phyloP scores from a whole-genome alignment of 2,329 filamentous ascomycete genomes.

The Claviceps cyperi region DNA sequence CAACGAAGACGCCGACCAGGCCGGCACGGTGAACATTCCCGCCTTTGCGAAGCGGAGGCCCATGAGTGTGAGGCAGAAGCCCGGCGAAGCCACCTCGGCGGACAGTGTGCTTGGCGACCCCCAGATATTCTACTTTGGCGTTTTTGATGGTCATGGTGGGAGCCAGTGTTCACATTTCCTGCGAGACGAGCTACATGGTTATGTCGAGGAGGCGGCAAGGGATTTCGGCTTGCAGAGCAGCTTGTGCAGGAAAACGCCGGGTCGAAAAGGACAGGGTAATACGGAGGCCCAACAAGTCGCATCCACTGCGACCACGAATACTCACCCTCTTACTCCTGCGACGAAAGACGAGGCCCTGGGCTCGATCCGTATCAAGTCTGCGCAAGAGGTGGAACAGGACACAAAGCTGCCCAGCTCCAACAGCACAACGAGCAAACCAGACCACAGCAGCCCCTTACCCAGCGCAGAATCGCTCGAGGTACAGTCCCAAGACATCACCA shows the following conservation, averaged over 20 bases:
- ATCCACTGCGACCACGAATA: too few relatives aligned
- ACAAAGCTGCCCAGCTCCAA: slow-evolving; percentile 20
- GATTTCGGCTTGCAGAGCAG: slow-evolving; percentile 69
- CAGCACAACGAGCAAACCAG: slow-evolving; percentile 19
- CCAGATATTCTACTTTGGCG: slow-evolving; percentile 92
- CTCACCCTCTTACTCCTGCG: background rate
- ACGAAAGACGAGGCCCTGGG: slow-evolving; percentile 15
- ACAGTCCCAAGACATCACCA: slow-evolving; percentile 38
- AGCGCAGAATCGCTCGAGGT: slow-evolving; percentile 31
- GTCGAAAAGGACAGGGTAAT: slow-evolving; percentile 6
- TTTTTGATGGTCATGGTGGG: slow-evolving; percentile 94
- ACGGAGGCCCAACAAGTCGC: too few relatives aligned
- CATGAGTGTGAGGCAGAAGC: slow-evolving; percentile 39
- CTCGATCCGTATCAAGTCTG: slow-evolving; percentile 33
- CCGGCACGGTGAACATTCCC: slow-evolving; percentile 82
- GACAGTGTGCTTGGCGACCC: slow-evolving; percentile 75
- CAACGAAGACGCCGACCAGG: slow-evolving; percentile 91
- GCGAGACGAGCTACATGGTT: slow-evolving; percentile 69
- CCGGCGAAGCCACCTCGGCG: slow-evolving; percentile 50
- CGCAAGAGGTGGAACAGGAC: slow-evolving; percentile 28
- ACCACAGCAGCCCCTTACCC: slow-evolving; percentile 22
- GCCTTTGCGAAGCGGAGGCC: slow-evolving; percentile 80
- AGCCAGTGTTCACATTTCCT: slow-evolving; percentile 78
- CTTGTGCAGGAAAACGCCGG: slow-evolving; percentile 34
- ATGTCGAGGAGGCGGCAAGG: slow-evolving; percentile 68